A percentile compares a stretch with the other conserved stretches of the same genome.
Evolutionary conservation across 768 basidiomycete genomes (phyloP).

Genomic region (Suillus hirtellus): DNA sequence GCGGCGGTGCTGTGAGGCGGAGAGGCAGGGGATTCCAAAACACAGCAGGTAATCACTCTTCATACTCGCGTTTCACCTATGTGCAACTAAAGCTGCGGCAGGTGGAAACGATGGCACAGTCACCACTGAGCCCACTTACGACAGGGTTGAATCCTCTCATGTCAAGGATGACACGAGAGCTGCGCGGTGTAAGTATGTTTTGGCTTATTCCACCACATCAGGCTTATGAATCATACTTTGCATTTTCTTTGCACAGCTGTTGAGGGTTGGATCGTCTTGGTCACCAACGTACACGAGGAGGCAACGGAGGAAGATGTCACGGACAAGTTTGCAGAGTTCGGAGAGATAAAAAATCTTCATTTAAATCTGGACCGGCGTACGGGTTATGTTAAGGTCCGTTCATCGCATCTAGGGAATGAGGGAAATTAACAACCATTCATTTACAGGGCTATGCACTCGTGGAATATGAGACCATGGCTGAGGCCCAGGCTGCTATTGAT

Average conservation of each 20-base stretch:
- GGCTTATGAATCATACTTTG: conserved; percentile 4
- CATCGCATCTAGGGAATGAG: not conserved
- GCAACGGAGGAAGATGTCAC: conserved; percentile 96
- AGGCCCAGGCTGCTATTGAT: conserved; percentile 93
- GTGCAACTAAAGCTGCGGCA: conserved; percentile 26
- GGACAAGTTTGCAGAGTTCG: conserved; percentile 95
- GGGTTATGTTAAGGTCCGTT: conserved; percentile 92
- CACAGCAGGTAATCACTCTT: conserved; percentile 48
- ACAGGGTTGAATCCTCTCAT: conserved; percentile 73
- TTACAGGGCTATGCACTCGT: conserved; percentile 95
- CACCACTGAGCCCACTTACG: conserved; percentile 70
- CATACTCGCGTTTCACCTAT: conserved; percentile 8
- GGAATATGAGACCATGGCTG: conserved; percentile 94
- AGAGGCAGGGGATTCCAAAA: conserved; percentile 86
- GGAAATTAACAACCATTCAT: conserved; percentile 11
- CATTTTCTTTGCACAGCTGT: conserved; percentile 63
- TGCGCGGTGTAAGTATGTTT: conserved; percentile 69
- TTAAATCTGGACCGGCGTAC: conserved; percentile 96
- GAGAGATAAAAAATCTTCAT: conserved; percentile 97
- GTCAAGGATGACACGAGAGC: conserved; percentile 75
- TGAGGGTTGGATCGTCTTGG: conserved; percentile 98
- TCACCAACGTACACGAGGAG: conserved; percentile 96
- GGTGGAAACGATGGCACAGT: conserved; percentile 64
- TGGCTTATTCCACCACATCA: conserved; percentile 7
- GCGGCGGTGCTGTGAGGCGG: conserved; percentile 73